These are phyloP conservation scores for Thelonectria rubi DNA, from an alignment of 2,329 filamentous ascomycete species.

Conservation along the genomic window DNA sequence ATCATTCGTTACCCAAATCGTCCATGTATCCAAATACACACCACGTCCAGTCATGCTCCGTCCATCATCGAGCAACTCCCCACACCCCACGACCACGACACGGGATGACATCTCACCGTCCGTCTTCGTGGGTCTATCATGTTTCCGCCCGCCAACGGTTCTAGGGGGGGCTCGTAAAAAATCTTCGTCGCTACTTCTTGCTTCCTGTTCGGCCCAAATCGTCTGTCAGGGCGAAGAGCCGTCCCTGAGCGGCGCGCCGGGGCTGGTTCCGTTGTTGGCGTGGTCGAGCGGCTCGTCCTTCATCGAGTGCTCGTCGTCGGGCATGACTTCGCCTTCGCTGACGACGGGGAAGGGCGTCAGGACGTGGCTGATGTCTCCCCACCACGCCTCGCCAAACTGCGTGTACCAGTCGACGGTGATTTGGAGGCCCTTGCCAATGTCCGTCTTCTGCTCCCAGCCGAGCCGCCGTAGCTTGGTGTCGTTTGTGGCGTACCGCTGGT, in stretches of 20 bases:
- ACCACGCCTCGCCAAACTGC: slow-evolving; percentile 72
- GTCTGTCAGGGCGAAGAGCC: no score
- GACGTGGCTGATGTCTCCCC: slow-evolving; percentile 75
- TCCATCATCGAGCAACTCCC: slow-evolving; percentile 26
- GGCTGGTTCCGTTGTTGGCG: slow-evolving; percentile 28
- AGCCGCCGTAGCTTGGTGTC: slow-evolving; percentile 72
- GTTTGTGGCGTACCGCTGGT: slow-evolving; percentile 77
- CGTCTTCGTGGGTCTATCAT: background rate
- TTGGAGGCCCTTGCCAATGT: slow-evolving; percentile 69
- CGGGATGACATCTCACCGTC: slow-evolving; percentile 29
- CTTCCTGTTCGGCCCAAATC: background rate
- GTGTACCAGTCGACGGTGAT: slow-evolving; percentile 77
- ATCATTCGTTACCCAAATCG: slow-evolving; percentile 1
- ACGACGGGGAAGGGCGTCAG: slow-evolving; percentile 74
- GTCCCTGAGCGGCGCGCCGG: slow-evolving; percentile 5
- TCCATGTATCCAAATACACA: slow-evolving; percentile 3
- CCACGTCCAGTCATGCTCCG: slow-evolving; percentile 8
- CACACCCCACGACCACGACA: slow-evolving; percentile 12
- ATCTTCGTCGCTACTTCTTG: background rate
- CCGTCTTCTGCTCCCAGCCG: slow-evolving; percentile 75
- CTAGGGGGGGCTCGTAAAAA: background rate
- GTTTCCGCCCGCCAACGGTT: slow-evolving; percentile 10
- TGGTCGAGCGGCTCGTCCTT: slow-evolving; percentile 46
- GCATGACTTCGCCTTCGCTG: slow-evolving; percentile 63
- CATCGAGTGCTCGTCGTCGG: slow-evolving; percentile 53